A percentile compares a stretch with the other conserved stretches of the same genome.
Conservation (phyloP, 192 early-diverging fungal genomes). For the Glomus cerebriforme region DNA sequence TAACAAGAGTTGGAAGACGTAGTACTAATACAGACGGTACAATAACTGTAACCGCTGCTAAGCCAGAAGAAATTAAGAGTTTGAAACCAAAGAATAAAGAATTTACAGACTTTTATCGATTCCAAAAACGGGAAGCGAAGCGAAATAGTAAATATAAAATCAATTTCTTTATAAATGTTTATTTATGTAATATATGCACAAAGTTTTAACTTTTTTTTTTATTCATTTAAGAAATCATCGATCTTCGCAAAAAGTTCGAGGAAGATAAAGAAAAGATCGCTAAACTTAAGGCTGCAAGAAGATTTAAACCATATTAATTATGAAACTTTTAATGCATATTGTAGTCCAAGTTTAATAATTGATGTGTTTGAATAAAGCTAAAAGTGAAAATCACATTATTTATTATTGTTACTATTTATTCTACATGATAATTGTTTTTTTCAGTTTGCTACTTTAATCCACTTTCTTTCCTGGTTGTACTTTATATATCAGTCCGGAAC, state of each 20-base stretch:
- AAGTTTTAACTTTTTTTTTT: neutral
- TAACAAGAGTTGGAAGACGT: conserved; percentile 67
- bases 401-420: neutral
- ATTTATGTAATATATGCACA: too few species aligned
- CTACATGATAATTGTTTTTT: too few species aligned
- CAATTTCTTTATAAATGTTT: too few species aligned
- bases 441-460: neutral
- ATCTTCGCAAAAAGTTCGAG: conserved; percentile 90
- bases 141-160: conserved; percentile 66
- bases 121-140: conserved; percentile 93
- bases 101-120: conserved; percentile 90
- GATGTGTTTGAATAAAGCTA: neutral
- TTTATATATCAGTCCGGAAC: conserved; percentile 18
- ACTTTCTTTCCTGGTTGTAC: conserved; percentile 6
- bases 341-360: too few species aligned
- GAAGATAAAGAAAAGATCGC: conserved; percentile 69
- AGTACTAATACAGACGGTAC: conserved; percentile 71
- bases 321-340: neutral
- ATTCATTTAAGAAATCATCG: conserved; percentile 70
- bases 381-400: neutral
- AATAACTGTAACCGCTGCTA: conserved; percentile 61
- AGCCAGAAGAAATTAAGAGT: conserved; percentile 54
- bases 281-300: conserved; percentile 61
- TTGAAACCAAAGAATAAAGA: conserved; percentile 79
- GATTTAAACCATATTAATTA: conserved; percentile 84